Evolutionary conservation across 2,329 filamentous ascomycete genomes (phyloP), one percentile per base, ranked within the genome.

Genomic region (Penicillium hordei): DNA sequence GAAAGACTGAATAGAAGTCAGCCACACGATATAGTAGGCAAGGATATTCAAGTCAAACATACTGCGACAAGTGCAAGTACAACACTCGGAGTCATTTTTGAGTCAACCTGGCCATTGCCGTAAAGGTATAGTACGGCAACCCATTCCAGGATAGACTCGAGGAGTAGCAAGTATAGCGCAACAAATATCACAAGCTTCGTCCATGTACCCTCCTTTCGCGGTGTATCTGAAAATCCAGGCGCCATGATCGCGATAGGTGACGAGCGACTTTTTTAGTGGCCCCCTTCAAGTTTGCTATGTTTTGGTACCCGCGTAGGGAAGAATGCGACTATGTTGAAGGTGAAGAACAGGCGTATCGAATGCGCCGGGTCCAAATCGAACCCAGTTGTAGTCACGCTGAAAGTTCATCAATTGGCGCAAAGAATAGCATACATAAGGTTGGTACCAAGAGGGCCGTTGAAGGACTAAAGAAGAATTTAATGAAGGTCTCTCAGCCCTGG

Each of bases 41-140:
- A 5, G 13, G 3, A n/a, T 23, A 17, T 25, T 40, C n/a, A 43
- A 17, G 9, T 4, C 17, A 29, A 15, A 59, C 74, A 57, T 68
- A 77, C 75, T 42, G 73, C 70, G 6, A 73, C 61, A 10, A 77
- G 56, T n/a, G 69, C 64, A 7, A 76, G 62, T 17, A 75, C 65
- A 45, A 76, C 61, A 56, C 74, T 76, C 8, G 68, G 65, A 0
- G 69, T 70, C 70, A 75, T 76, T 58, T 72, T 72, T n/a, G 67
- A 70, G 54, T 76, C 74, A 33, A 76, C 73, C n/a, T 63, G 60
- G 27, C 62, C 62, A 40, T 65, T 71, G 7, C 64, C 71, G 50
- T 74, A 76, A 1, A 76, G 65, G 49, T 70, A 74, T 3, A 75
- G 58, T 5, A 73, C 69, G 6, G 76, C 49, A 0, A 69, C 72